A percentile compares a stretch with the other conserved stretches of the same genome.
Conservation (phyloP, 257 asterid species). For the Anisodus tanguticus region DNA sequence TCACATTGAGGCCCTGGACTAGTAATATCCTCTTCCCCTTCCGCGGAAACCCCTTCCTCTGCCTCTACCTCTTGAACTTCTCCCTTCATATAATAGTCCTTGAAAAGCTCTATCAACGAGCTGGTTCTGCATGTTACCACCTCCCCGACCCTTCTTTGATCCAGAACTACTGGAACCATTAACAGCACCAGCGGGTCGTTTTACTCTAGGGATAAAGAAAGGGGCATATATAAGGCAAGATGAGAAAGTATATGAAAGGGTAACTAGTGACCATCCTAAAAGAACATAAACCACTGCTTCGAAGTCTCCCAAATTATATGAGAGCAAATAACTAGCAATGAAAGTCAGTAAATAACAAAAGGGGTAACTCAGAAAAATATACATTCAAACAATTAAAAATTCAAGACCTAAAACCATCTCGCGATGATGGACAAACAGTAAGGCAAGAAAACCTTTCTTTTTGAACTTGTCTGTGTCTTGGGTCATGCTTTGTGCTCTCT, state of each 20-base stretch:
- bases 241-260: slow-evolving; percentile 8
- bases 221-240: not conserved
- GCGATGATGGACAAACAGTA: not conserved
- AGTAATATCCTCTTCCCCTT: slow-evolving; percentile 57
- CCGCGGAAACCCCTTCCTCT: slow-evolving; percentile 55
- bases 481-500: not conserved
- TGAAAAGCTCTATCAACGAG: slow-evolving; percentile 47
- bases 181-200: slow-evolving; percentile 58
- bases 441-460: not conserved
- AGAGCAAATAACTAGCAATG: not conserved
- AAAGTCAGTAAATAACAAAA: not conserved
- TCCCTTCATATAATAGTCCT: slow-evolving; percentile 55
- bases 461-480: not conserved
- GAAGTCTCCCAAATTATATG: not conserved
- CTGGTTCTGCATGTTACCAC: slow-evolving; percentile 49
- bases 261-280: not conserved
- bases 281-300: not conserved
- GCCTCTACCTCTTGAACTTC: slow-evolving; percentile 57
- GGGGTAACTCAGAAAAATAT: not conserved
- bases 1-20: slow-evolving; percentile 32
- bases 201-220: slow-evolving; percentile 51
- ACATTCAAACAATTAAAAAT: not conserved
- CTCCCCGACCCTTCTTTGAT: slow-evolving; percentile 69
- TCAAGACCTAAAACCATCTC: slow-evolving; percentile 17
- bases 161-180: slow-evolving; percentile 51